Conservation (phyloP, 2,329 filamentous ascomycete species). For the Alternaria conjuncta region DNA sequence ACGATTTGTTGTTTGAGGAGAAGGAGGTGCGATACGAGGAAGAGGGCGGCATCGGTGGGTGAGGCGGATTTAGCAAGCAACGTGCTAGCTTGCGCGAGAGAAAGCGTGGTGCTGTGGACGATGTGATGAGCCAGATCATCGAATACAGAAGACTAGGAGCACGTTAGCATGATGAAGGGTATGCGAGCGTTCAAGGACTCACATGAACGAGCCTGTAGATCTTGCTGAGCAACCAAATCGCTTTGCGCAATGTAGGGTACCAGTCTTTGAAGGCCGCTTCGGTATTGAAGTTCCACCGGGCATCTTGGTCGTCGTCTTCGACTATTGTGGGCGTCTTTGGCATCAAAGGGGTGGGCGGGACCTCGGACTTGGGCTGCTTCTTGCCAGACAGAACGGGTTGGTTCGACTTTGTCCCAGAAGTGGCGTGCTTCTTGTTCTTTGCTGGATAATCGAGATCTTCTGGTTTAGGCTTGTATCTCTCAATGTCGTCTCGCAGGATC, state of each 20-base stretch:
- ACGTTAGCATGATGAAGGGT: not conserved
- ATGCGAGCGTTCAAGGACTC: conserved; percentile 22
- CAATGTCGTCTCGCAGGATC: conserved; percentile 70
- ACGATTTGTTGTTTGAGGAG: conserved; percentile 96
- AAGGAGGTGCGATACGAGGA: conserved; percentile 92
- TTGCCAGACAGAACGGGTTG: conserved; percentile 61
- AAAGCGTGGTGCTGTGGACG: conserved; percentile 86
- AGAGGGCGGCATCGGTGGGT: conserved; percentile 80
- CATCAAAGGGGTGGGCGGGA: conserved; percentile 44
- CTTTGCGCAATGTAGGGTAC: conserved; percentile 72
- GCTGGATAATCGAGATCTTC: conserved; percentile 71
- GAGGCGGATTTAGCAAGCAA: conserved; percentile 70
- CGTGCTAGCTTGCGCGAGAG: conserved; percentile 77
- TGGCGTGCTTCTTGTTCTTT: conserved; percentile 54
- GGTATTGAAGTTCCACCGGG: conserved; percentile 61
- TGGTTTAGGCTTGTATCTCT: conserved; percentile 68
- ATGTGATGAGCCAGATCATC: conserved; percentile 79
- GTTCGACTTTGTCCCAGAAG: conserved; percentile 51
- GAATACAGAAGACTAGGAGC: conserved; percentile 66
- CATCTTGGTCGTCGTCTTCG: conserved; percentile 58
- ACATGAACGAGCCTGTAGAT: conserved; percentile 75
- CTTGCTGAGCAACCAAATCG: conserved; percentile 71
- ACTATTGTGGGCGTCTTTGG: conserved; percentile 59
- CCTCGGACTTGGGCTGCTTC: conserved; percentile 52
- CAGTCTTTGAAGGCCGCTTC: conserved; percentile 65